phyloP scores from a whole-genome alignment of 352 stramenopile genomes.

The Pythium aquatile region DNA sequence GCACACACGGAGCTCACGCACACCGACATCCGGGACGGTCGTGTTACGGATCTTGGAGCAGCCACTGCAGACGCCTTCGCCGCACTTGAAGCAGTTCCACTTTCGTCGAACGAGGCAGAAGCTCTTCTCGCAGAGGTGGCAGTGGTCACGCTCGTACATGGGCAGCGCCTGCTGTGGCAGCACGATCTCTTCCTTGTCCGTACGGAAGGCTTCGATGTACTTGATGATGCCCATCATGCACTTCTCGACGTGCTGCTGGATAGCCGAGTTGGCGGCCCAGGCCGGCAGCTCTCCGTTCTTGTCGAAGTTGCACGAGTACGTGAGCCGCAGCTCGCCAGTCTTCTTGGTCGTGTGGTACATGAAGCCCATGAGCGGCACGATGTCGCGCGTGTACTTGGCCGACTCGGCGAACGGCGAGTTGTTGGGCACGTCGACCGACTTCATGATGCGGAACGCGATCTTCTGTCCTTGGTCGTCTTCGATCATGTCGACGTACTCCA shows the following conservation, averaged over 20 bases:
- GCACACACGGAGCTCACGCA: constrained; percentile 75
- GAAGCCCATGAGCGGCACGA: constrained; percentile 81
- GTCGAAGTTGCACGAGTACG: constrained; percentile 87
- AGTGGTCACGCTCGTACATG: constrained; percentile 72
- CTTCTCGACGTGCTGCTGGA: constrained; percentile 87
- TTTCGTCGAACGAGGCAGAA: constrained; percentile 69
- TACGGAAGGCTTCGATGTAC: constrained; percentile 82
- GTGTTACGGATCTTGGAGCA: constrained; percentile 67
- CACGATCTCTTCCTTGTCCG: constrained; percentile 67
- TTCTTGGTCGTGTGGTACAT: constrained; percentile 88
- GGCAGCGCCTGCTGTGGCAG: constrained; percentile 72
- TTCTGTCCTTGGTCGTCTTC: constrained; percentile 83
- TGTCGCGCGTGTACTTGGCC: constrained; percentile 62
- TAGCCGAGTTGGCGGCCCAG: constrained; percentile 82
- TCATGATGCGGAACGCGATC: constrained; percentile 81
- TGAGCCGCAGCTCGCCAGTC: constrained; percentile 74
- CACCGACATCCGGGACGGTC: constrained; percentile 65
- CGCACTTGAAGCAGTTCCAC: constrained; percentile 87
- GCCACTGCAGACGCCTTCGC: constrained; percentile 74
- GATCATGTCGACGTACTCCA: constrained; percentile 89
- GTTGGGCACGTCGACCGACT: constrained; percentile 74
- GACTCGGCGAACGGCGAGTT: constrained; percentile 58
- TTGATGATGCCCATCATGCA: constrained; percentile 84
- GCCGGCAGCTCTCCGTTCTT: constrained; percentile 78
- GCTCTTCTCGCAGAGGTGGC: constrained; percentile 69